Evolutionary conservation across 2,329 filamentous ascomycete species (phyloP), one percentile per base, ranked within the genome.

Genomic region (Tolypocladium paradoxum): DNA sequence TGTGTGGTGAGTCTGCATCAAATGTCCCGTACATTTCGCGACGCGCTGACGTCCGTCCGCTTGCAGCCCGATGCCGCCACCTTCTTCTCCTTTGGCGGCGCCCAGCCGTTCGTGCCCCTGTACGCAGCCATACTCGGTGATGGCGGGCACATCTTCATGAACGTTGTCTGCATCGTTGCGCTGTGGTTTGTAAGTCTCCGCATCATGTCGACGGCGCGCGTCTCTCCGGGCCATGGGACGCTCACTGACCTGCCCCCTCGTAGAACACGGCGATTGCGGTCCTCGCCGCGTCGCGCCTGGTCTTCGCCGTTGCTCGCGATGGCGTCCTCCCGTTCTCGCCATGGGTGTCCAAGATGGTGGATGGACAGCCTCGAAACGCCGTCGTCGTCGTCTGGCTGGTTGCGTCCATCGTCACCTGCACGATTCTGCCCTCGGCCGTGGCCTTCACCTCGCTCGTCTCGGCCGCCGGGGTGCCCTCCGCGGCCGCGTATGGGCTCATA

Each of bases 241-340:
- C 43, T 31, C 27, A 31, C 43, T 31, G 18, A 31, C 43, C 16
- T 1, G 9, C 8, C 8, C 11, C 1, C 11, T 12, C 16, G 11
- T 9, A 72, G 76, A 83, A 83, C 62, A 82, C 79, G 1, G 79
- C 78, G 0, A 78, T 83, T 53, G 77, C 79, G 22, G 75, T 82
- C 46, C 73, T 81, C 14, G 80, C 79, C 8, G 77, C 77, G 16
- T 83, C 79, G 4, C 75, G 80, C n/a, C 71, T 83, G 2, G 79
- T 84, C 57, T 83, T 82, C 62, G 81, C 80, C 43, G 79, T 84
- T 4, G 81, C 81, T 31, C 74, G 80, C 47, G 81, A 84, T 59
- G 78, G 79, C 36, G 78, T 83, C 22, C 68, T 83, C 3, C 80
- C 81, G 0, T 82, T 76, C 64, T 82, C 79, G 2, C 61, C 71